Evolutionary conservation across 225 moss, liverwort and hornwort genomes (phyloP).

Genomic region (Asterella californica): DNA sequence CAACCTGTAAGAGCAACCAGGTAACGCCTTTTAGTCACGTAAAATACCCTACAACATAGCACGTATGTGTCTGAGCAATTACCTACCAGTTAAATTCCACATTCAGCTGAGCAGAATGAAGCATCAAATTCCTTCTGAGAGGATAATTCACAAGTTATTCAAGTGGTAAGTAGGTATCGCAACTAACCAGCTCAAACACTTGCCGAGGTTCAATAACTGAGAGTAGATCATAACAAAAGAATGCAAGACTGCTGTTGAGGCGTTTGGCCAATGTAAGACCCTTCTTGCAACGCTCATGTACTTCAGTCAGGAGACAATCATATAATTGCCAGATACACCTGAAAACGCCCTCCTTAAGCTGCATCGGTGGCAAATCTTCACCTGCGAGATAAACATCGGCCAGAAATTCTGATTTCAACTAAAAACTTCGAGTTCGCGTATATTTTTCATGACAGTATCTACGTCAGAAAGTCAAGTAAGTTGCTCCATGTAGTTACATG

Average conservation of each 20-base stretch:
- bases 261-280: constrained; percentile 75
- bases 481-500: too few species aligned
- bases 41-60: too few species aligned
- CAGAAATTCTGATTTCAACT: background rate
- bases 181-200: constrained; percentile 90
- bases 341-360: constrained; percentile 89
- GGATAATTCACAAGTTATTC: background rate
- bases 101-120: background rate
- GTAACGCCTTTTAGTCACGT: too few species aligned
- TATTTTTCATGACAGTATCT: background rate
- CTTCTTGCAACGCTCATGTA: constrained; percentile 96
- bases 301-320: constrained; percentile 94
- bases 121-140: background rate
- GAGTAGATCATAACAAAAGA: constrained; percentile 90
- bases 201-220: constrained; percentile 92
- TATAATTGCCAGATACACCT: constrained; percentile 95
- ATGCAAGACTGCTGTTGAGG: constrained; percentile 86
- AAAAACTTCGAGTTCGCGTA: background rate
- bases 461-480: too few species aligned
- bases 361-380: constrained; percentile 90
- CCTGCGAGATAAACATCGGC: constrained; percentile 42
- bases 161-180: background rate
- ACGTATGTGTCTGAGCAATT: too few species aligned
- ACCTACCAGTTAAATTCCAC: background rate
- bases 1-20: constrained; percentile 49